Percentiles rank a stretch among this genome's conserved stretches.
phyloP scores from a whole-genome alignment of 805 yeast species.

The Monosporozyma aerobia region DNA sequence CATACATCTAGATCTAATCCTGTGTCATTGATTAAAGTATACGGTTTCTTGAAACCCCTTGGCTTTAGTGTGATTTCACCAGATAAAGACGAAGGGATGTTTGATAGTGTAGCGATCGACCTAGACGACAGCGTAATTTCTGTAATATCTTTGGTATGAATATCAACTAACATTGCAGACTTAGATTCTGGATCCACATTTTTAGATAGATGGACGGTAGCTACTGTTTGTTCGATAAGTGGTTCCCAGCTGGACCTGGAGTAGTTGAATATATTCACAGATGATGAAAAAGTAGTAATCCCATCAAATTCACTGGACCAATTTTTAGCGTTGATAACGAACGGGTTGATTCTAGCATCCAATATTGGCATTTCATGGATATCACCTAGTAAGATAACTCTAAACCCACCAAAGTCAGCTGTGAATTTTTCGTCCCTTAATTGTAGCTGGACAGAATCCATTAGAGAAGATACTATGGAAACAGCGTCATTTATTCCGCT shows the following conservation, averaged over 20 bases:
- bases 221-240: conserved; percentile 76
- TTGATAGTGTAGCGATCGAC: conserved; percentile 67
- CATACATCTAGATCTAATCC: conserved; percentile 77
- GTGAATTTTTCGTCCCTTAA: conserved; percentile 60
- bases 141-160: conserved; percentile 66
- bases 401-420: conserved; percentile 62
- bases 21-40: conserved; percentile 70
- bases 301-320: conserved; percentile 84
- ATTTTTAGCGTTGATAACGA: conserved; percentile 57
- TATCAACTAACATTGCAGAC: conserved; percentile 48
- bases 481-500: conserved; percentile 16
- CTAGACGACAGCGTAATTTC: conserved; percentile 78
- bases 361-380: conserved; percentile 83
- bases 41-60: conserved; percentile 77
- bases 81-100: conserved; percentile 50
- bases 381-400: conserved; percentile 81
- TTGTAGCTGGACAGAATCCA: conserved; percentile 31
- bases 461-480: conserved; percentile 30
- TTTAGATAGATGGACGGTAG: conserved; percentile 60
- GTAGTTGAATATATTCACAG: conserved; percentile 73
- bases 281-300: conserved; percentile 53
- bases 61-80: conserved; percentile 47
- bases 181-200: conserved; percentile 31
- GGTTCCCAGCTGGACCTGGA: conserved; percentile 95
- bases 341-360: conserved; percentile 66